These are phyloP conservation scores for Cystobasidiaceae sp. DNA, from an alignment of 1,284 basidiomycete species.

Conservation along the genomic window DNA sequence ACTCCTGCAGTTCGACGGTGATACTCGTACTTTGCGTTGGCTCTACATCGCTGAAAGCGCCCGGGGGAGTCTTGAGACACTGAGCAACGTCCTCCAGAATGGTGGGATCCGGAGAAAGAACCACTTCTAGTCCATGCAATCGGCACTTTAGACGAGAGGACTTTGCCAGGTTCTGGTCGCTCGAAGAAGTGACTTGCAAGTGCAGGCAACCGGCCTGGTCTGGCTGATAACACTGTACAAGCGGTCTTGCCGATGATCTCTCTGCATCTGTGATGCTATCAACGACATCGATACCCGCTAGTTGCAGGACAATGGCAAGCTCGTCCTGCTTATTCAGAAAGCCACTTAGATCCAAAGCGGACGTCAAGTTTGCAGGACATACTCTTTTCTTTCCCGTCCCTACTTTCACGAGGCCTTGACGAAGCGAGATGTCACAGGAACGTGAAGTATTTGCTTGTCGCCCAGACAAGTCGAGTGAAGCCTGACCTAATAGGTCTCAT, in stretches of 20 bases:
- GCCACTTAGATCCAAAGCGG: neutral
- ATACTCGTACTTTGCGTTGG: constrained; percentile 81
- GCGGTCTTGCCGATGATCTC: neutral
- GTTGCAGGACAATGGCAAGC: neutral
- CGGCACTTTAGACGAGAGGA: constrained; percentile 68
- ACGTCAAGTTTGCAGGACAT: neutral
- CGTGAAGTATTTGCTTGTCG: constrained; percentile 54
- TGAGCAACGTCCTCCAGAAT: constrained; percentile 61
- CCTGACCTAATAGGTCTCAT: too few species aligned
- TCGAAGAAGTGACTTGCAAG: constrained; percentile 41
- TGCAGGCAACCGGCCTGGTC: neutral
- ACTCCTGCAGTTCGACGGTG: constrained; percentile 61
- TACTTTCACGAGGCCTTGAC: neutral
- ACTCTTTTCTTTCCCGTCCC: neutral
- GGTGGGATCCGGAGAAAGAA: constrained; percentile 58
- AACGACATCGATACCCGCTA: neutral
- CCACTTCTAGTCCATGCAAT: constrained; percentile 62
- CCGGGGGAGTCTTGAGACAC: constrained; percentile 69
- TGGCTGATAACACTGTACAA: neutral
- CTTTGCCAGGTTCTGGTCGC: constrained; percentile 64
- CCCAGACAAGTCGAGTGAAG: too few species aligned
- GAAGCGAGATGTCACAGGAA: neutral
- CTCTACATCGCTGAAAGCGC: constrained; percentile 79
- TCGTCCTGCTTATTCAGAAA: neutral
- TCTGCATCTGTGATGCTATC: neutral